Percentiles rank a stretch among this genome's conserved stretches.
Conservation (phyloP, 805 yeast genomes). For the Torulaspora franciscae region DNA sequence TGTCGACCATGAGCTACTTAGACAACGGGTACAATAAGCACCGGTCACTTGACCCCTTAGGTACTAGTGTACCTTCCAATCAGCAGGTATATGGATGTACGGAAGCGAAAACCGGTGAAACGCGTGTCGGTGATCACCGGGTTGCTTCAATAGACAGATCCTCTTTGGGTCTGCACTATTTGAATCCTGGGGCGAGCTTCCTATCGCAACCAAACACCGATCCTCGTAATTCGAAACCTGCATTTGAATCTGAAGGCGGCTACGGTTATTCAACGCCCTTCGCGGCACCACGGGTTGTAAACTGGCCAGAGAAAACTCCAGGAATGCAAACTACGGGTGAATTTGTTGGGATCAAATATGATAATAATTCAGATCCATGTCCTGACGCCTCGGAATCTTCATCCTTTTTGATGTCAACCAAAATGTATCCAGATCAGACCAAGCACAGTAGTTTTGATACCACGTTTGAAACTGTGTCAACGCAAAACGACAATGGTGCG, state of each 20-base stretch:
- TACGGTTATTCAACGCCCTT: neutral
- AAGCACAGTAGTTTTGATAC: slow-evolving; percentile 10
- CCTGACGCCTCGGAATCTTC: slow-evolving; percentile 7
- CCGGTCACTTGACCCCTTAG: neutral
- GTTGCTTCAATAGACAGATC: neutral
- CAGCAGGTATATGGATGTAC: neutral
- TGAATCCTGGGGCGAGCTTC: slow-evolving; percentile 1
- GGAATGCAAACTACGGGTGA: neutral
- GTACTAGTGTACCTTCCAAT: neutral
- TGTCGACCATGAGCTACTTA: neutral
- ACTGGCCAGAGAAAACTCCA: slow-evolving; percentile 5
- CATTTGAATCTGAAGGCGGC: slow-evolving; percentile 5
- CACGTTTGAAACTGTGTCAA: slow-evolving; percentile 3
- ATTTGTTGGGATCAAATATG: neutral
- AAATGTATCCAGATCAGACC: slow-evolving; percentile 2
- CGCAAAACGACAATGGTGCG: neutral
- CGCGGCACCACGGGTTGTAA: neutral
- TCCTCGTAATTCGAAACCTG: slow-evolving; percentile 1
- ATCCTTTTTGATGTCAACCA: slow-evolving; percentile 7
- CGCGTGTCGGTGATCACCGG: neutral
- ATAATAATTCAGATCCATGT: neutral
- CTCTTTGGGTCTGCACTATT: neutral
- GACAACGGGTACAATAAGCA: neutral
- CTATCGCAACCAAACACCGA: slow-evolving; percentile 4
- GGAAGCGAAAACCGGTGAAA: neutral